Conservation (phyloP, 2,329 filamentous ascomycete species). For the Colletotrichum sp. region DNA sequence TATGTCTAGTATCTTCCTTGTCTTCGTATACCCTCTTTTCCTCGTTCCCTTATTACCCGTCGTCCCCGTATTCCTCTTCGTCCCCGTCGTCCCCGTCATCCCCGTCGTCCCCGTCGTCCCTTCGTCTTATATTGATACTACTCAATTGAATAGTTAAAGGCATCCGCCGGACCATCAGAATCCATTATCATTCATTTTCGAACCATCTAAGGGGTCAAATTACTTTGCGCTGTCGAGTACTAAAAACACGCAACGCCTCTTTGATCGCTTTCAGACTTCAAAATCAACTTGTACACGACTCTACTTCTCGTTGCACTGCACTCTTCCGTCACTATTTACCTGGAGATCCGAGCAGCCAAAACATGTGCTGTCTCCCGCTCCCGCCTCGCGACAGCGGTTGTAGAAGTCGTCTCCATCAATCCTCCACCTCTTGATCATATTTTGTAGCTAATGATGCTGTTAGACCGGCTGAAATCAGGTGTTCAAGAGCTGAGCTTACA, state of each 20-base stretch:
- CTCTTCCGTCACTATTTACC: not conserved
- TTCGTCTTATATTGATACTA: too few relatives aligned
- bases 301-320: not conserved
- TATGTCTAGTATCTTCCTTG: too few relatives aligned
- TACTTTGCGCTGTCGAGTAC: fast-evolving
- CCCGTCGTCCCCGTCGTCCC: too few relatives aligned
- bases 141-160: fast-evolving
- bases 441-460: not conserved
- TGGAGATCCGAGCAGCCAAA: not conserved
- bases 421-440: not conserved
- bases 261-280: not conserved
- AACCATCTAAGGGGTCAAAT: too few relatives aligned
- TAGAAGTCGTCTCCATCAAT: not conserved
- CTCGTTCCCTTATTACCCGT: too few relatives aligned
- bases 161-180: too few relatives aligned
- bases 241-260: too few relatives aligned
- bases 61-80: too few relatives aligned
- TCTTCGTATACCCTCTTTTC: too few relatives aligned
- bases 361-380: not conserved
- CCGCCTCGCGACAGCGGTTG: not conserved
- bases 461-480: not conserved
- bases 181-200: too few relatives aligned
- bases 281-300: fast-evolving
- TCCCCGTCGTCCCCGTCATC: too few relatives aligned
- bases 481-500: not conserved